Base-by-base conservation (phyloP, 2,329 filamentous ascomycete genomes). In the Helotiales sp. region DNA sequence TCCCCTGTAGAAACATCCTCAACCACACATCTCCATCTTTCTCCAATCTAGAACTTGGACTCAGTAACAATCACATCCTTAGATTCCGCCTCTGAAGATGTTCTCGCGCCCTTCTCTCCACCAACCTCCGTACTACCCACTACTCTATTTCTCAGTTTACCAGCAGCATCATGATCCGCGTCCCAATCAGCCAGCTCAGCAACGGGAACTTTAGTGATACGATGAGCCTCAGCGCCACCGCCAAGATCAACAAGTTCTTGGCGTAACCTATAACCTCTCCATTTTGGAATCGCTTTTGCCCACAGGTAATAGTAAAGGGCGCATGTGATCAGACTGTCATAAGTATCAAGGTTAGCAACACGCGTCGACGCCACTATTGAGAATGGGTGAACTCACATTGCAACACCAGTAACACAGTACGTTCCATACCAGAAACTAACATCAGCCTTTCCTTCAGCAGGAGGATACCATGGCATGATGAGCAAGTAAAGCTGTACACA, bases 361-460 rank as follows among this genome's bases (percentile, higher is more conserved):
- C n/a, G n/a, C n/a, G n/a, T n/a, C n/a, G n/a, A n/a, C n/a, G n/a
- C n/a, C n/a, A n/a, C n/a, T n/a, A n/a, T n/a, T n/a, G n/a, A 38
- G 19, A 10, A 29, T 15, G 36, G 46, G 13, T n/a, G 52, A n/a
- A 81, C 82, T 76, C 75, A 86, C 82, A 89, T 80, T 22, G 70
- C 85, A 57, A 90, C 79, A 0, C 87, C 87, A 1, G 84, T 80
- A 0, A 85, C 81, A 19, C 82, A 80, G 64, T 91, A 90, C 0
- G 87, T 90, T 1, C 79, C 87, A 63, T 90, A 91, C 83, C 85
- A 91, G 71, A 91, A 91, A 54, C 81, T 87, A 1, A 90, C 87
- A 57, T 87, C 82, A 0, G 86, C 87, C 0, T 74, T 74, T 0
- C 87, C 87, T 0, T 75, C 79, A 0, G 77, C 75, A 0, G 88